Conservation (phyloP, 768 basidiomycete species). For the Xerocomus potaroensis region DNA sequence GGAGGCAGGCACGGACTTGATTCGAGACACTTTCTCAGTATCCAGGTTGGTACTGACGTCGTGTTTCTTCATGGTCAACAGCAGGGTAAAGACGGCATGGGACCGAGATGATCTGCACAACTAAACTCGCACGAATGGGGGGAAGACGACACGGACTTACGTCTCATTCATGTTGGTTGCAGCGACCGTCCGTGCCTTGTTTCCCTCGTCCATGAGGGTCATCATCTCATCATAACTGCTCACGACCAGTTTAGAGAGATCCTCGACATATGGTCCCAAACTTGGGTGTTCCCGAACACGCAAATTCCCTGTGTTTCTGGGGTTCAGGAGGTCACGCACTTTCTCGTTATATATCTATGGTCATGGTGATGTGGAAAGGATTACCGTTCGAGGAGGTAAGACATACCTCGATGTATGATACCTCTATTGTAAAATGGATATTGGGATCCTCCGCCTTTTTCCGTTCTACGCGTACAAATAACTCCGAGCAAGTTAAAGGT, state of each 20-base stretch:
- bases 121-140: background rate
- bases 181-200: slow-evolving; percentile 96
- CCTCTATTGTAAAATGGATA: slow-evolving; percentile 86
- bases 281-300: slow-evolving; percentile 97
- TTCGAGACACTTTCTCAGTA: slow-evolving; percentile 98
- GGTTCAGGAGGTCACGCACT: slow-evolving; percentile 95
- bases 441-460: slow-evolving; percentile 63
- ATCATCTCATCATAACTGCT: slow-evolving; percentile 95
- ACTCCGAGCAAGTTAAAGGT: slow-evolving; percentile 88
- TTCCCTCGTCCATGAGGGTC: slow-evolving; percentile 99
- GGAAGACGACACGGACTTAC: slow-evolving; percentile 37
- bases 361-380: background rate
- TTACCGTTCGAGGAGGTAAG: background rate
- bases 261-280: slow-evolving; percentile 97
- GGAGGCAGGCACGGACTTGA: slow-evolving; percentile 52
- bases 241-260: slow-evolving; percentile 90
- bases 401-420: slow-evolving; percentile 92
- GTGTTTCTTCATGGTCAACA: slow-evolving; percentile 88
- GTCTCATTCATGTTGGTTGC: slow-evolving; percentile 99
- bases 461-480: slow-evolving; percentile 77
- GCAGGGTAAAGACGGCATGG: slow-evolving; percentile 95
- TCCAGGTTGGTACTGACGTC: slow-evolving; percentile 83
- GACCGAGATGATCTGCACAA: slow-evolving; percentile 80
- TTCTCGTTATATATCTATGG: slow-evolving; percentile 92
- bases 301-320: slow-evolving; percentile 93